Base-by-base conservation (phyloP, 2,329 filamentous ascomycete species). In the Colletotrichum viniferum region DNA sequence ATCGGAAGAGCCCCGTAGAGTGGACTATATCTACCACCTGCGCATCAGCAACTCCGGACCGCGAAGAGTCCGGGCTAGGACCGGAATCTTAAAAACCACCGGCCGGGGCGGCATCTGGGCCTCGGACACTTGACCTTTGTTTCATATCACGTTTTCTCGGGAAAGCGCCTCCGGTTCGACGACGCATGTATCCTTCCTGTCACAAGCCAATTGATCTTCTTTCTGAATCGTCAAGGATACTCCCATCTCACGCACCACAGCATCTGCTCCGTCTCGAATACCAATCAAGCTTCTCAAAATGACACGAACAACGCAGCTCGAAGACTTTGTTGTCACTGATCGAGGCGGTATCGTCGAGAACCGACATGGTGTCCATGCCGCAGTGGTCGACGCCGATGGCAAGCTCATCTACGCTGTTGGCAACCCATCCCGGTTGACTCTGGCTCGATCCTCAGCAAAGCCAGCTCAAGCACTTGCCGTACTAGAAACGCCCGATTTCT, bases 391-490 rank as follows among this genome's bases (percentile, higher is more conserved):
- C 60, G 72, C 80, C 3, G 78, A 77, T 0, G 86, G 86, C 10
- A 80, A 79, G 2, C 79, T 88, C 3, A 80, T 88, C 24, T 86
- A 79, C 73, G 73, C 80, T 2, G 81, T 86, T 21, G 87, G 87
- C 21, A 82, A 87, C 58, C 84, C 87, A 1, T 76, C 71, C 1
- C 83, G 87, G 4, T 63, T 86, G 13, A 89, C 87, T 0, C 81
- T 88, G 5, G 80, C 82, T 26, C 84, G 87, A 18, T 89, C 87
- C 6, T 83, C 86, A 4, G 84, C 85, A n/a, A 89, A 89, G 69
- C 86, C 86, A 1, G 82, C 82, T 0, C 87, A 88, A 77, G 84
- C 86, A 1, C 81, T 88, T 7, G 85, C 86, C 6, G 81, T 88
- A 6, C 74, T 87, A 0, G 85, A 88, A 69, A 87, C 85, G 0